Base-by-base conservation (phyloP, 768 basidiomycete genomes). In the Dacryopinax spathularia region DNA sequence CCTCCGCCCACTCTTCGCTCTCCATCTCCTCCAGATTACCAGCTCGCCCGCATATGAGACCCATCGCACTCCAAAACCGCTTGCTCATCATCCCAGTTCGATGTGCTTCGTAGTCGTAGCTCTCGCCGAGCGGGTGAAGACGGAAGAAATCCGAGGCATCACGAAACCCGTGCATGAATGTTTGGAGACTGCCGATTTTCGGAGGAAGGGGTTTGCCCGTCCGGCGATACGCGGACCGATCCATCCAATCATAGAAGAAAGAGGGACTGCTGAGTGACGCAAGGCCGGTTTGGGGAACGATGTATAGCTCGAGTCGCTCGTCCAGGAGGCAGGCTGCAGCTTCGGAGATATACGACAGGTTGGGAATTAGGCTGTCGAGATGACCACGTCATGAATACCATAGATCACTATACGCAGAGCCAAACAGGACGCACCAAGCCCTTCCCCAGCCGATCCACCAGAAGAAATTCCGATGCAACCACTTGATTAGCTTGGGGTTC, bases 211-310 rank as follows among this genome's bases (percentile, higher is more conserved):
- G 79, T 70, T 91, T 90, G 5, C 88, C 89, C 25, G n/a, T n/a
- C 69, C 92, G 91, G 75, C 90, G 92, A 10, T 81, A 81, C 2
- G 82, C 63, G 13, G 31, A 25, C 64, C 90, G 79, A 69, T 94
- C 91, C 31, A 91, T 76, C 90, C 90, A 94, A 69, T 91, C 89
- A 68, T 94, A 95, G 73, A 89, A 95, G 74, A 95, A 95, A 4
- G 90, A 88, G 84, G 84, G 84, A 70, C 87, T 90, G 12, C 89
- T 87, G 39, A 95, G 75, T 0, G 87, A 86, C 20, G 89, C 90
- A 1, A 94, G 77, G 67, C 89, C 84, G 0, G 92, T 95, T 18
- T 83, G 83, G 59, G 92, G 92, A 7, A 95, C 92, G 64, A 95
- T 90, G 68, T 88, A 75, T 13, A 92, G 75, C 37, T 81, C 77